Conservation (phyloP, 2,329 filamentous ascomycete genomes). For the Hypoxylon sp. region DNA sequence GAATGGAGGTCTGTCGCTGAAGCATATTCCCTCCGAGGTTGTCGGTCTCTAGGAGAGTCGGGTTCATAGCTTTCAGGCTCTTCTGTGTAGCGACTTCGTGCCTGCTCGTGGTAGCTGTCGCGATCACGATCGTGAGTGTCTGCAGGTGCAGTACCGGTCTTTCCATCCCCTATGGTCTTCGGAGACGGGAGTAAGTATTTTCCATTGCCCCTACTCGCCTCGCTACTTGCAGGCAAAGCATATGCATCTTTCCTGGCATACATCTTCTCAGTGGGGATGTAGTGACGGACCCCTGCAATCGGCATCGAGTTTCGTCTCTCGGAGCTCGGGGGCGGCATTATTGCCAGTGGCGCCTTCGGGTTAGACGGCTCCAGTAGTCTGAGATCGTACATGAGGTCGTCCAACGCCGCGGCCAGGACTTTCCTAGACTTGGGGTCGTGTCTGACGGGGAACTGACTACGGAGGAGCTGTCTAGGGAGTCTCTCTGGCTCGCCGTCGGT, state of each 20-base stretch:
- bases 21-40: not conserved
- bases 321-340: constrained; percentile 23
- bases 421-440: constrained; percentile 71
- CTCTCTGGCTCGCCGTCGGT: constrained; percentile 75
- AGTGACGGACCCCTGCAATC: constrained; percentile 8
- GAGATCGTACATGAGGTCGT: constrained; percentile 55
- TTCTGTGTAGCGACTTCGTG: constrained; percentile 7
- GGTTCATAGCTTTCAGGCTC: constrained; percentile 2
- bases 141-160: not conserved
- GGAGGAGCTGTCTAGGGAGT: constrained; percentile 83
- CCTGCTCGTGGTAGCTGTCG: constrained; percentile 5
- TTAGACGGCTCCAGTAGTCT: constrained; percentile 13
- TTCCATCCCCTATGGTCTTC: constrained; percentile 4
- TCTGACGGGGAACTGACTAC: constrained; percentile 76
- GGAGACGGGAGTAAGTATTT: constrained; percentile 7
- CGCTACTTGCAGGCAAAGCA: not conserved
- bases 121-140: not conserved
- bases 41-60: not conserved
- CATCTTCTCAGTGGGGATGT: constrained; percentile 7
- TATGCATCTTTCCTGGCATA: constrained; percentile 14
- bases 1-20: not conserved
- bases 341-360: constrained; percentile 22
- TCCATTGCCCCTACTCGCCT: constrained; percentile 2
- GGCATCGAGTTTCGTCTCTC: constrained; percentile 11
- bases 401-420: constrained; percentile 72